Base-by-base conservation (phyloP, 2,329 filamentous ascomycete genomes). In the Aspergillus ochraceoroseus region DNA sequence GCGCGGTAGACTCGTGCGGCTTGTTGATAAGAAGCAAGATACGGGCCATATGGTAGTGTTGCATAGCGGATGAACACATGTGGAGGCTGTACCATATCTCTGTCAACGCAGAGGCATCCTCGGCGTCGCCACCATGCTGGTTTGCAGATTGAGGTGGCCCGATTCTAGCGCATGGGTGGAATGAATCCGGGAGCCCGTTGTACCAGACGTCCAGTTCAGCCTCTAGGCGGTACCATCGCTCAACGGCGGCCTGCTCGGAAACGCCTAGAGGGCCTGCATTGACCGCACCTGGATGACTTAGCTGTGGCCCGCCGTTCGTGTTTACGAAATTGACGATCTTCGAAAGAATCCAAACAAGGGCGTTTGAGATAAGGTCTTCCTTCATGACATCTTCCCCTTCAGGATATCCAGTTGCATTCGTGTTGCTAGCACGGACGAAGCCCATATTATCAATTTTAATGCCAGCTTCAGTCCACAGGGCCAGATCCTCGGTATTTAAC, bases 241-340 rank as follows among this genome's bases (percentile, higher is more conserved):
- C 44, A 67, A 71, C 19, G 59, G 74, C 40, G 63, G 61, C 46
- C 50, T 61, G 48, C 47, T 66, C 66, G 59, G 57, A 60, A 49
- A 60, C 62, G 42, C 56, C 60, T 48, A 54, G 55, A 47, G 54
- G 54, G 9, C 56, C 55, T 15, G 53, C 41, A 8, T 58, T 51
- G 23, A 55, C 42, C 15, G 58, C 38, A 20, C 49, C 44, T 34
- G 51, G 49, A 18, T 57, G 52, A 9, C 46, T 46, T 20, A 56
- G 52, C 30, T 57, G 65, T 3, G 76, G 54, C 3, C 72, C 70
- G 41, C 79, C 76, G 0, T 76, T 75, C 0, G 72, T 69, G 5
- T 73, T 77, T 40, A 82, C 74, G 54, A 76, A 82, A 53, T 84
- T 83, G 36, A 82, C 74, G 3, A 83, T 73, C 51, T 83, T 83